Evolutionary conservation across 164 flowering plant species (phyloP), one percentile per base, ranked within the genome.

Genomic region (Dillenia turbinata): DNA sequence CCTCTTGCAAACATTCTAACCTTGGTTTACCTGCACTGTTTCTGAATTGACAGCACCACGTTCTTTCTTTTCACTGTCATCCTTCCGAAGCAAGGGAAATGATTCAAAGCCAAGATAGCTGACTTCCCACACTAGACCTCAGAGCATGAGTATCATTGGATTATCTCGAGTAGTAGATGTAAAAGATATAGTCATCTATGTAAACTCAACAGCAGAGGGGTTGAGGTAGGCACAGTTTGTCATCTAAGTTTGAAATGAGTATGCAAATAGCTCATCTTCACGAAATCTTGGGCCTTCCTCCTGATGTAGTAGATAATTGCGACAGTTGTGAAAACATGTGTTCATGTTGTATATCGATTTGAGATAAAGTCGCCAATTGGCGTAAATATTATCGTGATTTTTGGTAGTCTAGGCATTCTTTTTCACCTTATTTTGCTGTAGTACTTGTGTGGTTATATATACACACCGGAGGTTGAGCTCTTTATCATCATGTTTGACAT

Each of bases 31-130:
- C 49, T 45, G 9, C 8, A 9, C 47, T 50, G 45, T 51, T 60
- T 49, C 13, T 8, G 8, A 67, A 61, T 55, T 65, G 71, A 40
- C 96, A 94, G 98, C 93, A 26, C 91, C 96, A 22, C 73, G 89
- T 61, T 94, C 98, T 59, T 94, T 94, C 74, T 94, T 94, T 79
- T 94, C 96, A 3, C 85, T 91, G 48, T 88, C 97, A 13, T 66
- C 90, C 13, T 95, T 95, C 55, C 83, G 96, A 63, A 91, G 96
- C 93, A 94, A 95, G 77, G 96, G 92, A 69, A 88, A 81, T 47
- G 99, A 95, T 47, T 74, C 96, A 10, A 95, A 89, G 79, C 86
- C 79, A 11, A 83, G 97, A 68, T 94, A 33, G 40, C 40, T 0
- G 69, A 74, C 56, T 15, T 49, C 43, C 47, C 44, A 10, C 50